Conservation (phyloP, 768 basidiomycete genomes). For the Omphalotus guepiniiformis region DNA sequence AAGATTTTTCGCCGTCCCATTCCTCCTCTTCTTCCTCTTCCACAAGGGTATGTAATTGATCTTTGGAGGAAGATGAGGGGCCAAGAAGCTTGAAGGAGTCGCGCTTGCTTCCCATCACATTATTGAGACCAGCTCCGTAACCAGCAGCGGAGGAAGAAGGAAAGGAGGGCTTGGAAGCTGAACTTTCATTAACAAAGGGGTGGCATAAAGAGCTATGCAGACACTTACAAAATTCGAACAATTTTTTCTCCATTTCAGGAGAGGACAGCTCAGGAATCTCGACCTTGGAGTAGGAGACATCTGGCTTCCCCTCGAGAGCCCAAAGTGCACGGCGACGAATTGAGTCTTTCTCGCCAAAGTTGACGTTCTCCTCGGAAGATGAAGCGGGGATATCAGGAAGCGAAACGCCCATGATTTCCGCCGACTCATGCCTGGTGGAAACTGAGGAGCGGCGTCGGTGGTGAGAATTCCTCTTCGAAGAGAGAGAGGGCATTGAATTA, state of each 20-base stretch:
- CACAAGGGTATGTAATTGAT: constrained; percentile 72
- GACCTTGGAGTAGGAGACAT: constrained; percentile 66
- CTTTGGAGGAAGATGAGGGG: constrained; percentile 60
- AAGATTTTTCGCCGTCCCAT: constrained; percentile 27
- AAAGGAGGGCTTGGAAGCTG: constrained; percentile 61
- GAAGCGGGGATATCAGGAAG: constrained; percentile 62
- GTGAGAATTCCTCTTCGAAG: constrained; percentile 68
- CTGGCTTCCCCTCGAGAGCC: constrained; percentile 83
- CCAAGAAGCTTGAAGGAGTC: constrained; percentile 78
- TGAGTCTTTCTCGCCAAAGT: constrained; percentile 70
- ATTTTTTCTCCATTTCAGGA: constrained; percentile 49
- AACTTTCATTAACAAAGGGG: background rate
- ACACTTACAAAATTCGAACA: constrained; percentile 65
- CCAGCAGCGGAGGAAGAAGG: constrained; percentile 41
- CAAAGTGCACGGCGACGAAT: constrained; percentile 78
- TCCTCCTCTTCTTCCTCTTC: constrained; percentile 91
- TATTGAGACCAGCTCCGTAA: constrained; percentile 36
- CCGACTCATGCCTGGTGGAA: constrained; percentile 85
- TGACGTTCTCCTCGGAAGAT: constrained; percentile 61
- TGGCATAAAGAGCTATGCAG: no score
- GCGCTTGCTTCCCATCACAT: constrained; percentile 56
- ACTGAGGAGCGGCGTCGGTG: constrained; percentile 85
- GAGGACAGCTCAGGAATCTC: constrained; percentile 78
- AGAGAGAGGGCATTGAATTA: constrained; percentile 38
- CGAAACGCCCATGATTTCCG: constrained; percentile 84